Evolutionary conservation across 371 early-diverging fungal genomes (phyloP).

Genomic region (Rhizopus delemar): DNA sequence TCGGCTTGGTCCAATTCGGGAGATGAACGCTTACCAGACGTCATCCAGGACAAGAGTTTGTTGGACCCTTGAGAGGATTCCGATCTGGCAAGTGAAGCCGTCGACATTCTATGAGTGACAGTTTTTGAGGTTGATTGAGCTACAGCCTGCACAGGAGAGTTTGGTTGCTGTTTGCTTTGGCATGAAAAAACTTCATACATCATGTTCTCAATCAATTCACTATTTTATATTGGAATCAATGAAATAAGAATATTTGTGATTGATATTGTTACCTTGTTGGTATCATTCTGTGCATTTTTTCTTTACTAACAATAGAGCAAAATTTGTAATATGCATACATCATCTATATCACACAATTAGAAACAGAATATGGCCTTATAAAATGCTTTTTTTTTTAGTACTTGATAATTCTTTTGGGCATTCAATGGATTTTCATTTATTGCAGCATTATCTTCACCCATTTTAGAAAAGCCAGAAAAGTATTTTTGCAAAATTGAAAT

Average conservation of each 20-base stretch:
- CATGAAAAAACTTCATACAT: constrained; percentile 52
- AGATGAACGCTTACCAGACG: constrained; percentile 11
- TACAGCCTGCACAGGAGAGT: constrained; percentile 8
- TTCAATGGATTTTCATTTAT: constrained; percentile 25
- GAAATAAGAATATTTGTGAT: neutral
- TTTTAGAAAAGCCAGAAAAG: constrained; percentile 60
- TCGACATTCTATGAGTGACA: neutral
- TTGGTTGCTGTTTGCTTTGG: constrained; percentile 8
- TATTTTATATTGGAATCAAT: constrained; percentile 9
- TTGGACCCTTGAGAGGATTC: constrained; percentile 17
- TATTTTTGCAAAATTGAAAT: constrained; percentile 65
- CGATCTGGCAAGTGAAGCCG: neutral
- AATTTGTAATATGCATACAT: constrained; percentile 63
- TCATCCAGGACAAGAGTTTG: constrained; percentile 34
- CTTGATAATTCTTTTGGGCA: constrained; percentile 49
- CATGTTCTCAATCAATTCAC: constrained; percentile 58
- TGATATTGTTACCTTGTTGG: constrained; percentile 49
- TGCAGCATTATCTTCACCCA: constrained; percentile 25
- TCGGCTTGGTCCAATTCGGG: neutral
- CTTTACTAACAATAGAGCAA: constrained; percentile 55
- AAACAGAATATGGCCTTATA: neutral
- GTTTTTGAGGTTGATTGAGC: constrained; percentile 11
- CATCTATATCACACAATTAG: constrained; percentile 42
- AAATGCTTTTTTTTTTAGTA: neutral
- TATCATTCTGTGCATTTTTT: constrained; percentile 57